phyloP scores from a whole-genome alignment of 257 asterid genomes.

The Knoxia roxburghii region DNA sequence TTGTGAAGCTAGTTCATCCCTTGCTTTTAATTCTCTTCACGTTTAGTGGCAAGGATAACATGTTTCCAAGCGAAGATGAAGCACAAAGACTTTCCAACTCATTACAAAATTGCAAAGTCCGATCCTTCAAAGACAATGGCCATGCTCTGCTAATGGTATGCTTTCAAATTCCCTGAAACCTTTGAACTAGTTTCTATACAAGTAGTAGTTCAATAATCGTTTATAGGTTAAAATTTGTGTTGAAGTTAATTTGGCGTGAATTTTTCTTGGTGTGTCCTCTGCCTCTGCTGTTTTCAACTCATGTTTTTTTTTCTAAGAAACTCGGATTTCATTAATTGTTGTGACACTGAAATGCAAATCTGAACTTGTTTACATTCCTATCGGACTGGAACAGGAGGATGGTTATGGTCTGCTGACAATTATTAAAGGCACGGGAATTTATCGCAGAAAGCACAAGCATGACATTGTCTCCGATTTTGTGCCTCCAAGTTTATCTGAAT shows the following conservation, averaged over 20 bases:
- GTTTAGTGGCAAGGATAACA: conserved; percentile 34
- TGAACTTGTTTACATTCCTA: not conserved
- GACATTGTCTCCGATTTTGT: conserved; percentile 56
- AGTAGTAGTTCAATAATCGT: no score
- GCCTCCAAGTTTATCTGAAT: conserved; percentile 70
- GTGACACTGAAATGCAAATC: not conserved
- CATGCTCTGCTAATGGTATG: conserved; percentile 39
- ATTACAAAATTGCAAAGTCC: conserved; percentile 27
- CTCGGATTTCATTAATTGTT: no score
- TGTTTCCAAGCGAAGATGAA: conserved; percentile 44
- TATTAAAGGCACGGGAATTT: conserved; percentile 53
- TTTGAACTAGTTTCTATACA: not conserved
- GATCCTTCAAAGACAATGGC: conserved; percentile 29
- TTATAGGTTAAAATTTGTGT: not conserved
- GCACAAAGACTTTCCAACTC: conserved; percentile 30
- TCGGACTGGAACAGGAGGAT: conserved; percentile 53
- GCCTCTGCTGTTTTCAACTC: no score
- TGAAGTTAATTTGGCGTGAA: no score
- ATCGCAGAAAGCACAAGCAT: conserved; percentile 52
- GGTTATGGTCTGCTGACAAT: conserved; percentile 59
- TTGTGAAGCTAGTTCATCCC: not conserved
- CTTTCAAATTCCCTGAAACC: not conserved
- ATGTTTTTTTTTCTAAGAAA: no score
- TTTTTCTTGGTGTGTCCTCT: no score
- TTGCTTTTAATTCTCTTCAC: not conserved